Conservation (phyloP, 495 filamentous ascomycete genomes). For the Tricharina praecox region DNA sequence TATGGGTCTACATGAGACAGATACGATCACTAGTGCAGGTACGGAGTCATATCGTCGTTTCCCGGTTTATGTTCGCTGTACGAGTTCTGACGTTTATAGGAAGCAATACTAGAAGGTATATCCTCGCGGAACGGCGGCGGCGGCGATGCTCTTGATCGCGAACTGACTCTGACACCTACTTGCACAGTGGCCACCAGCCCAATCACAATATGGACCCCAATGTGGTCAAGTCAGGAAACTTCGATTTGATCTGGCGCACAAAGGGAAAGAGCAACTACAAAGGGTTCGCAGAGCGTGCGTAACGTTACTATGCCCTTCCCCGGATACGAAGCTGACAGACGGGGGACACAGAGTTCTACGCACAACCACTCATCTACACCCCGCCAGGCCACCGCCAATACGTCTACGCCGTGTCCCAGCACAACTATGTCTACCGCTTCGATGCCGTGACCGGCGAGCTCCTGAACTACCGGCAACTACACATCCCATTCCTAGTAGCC, state of each 20-base stretch:
- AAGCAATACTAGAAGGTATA: neutral
- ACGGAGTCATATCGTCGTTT: neutral
- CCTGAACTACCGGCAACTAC: slow-evolving; percentile 28
- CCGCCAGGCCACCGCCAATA: slow-evolving; percentile 26
- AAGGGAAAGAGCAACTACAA: slow-evolving; percentile 22
- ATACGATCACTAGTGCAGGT: slow-evolving; percentile 25
- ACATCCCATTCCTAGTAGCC: slow-evolving; percentile 31
- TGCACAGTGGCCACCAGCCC: slow-evolving; percentile 17
- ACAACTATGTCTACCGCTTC: slow-evolving; percentile 34
- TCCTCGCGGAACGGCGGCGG: no score
- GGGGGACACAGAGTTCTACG: slow-evolving; percentile 19
- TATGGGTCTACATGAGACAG: slow-evolving; percentile 17
- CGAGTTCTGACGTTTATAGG: neutral
- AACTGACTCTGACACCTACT: slow-evolving; percentile 9
- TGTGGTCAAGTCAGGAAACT: slow-evolving; percentile 19
- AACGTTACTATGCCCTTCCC: no score
- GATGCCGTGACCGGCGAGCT: slow-evolving; percentile 33
- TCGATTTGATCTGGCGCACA: slow-evolving; percentile 22
- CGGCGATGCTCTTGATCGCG: no score
- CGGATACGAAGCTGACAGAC: no score
- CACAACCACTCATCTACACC: slow-evolving; percentile 24
- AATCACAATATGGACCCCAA: slow-evolving; percentile 25
- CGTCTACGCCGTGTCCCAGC: slow-evolving; percentile 33
- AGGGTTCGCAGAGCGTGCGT: slow-evolving; percentile 22
- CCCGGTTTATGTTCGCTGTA: neutral